phyloP scores from a whole-genome alignment of 345 rosid species.

The Linum lewisii region DNA sequence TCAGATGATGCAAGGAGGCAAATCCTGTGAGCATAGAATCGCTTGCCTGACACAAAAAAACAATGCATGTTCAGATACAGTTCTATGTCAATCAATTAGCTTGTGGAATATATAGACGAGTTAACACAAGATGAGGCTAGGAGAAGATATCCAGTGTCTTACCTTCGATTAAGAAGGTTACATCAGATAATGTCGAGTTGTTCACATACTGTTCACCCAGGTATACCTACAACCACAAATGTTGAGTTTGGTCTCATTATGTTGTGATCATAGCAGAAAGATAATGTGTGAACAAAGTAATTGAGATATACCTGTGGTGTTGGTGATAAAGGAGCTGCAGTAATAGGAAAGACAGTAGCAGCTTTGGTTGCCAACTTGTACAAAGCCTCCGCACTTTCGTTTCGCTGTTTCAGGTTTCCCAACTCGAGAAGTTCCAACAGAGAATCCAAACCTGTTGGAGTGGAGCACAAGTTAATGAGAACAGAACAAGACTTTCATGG shows the following conservation, averaged over 20 bases:
- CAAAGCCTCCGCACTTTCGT: conserved; percentile 44
- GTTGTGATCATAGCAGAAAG: background rate
- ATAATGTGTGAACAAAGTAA: background rate
- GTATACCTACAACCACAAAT: conserved; percentile 33
- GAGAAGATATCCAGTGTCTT: background rate
- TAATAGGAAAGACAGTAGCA: conserved; percentile 34
- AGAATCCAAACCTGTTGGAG: conserved; percentile 39
- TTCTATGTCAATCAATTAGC: too few relatives aligned
- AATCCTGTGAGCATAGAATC: conserved; percentile 61
- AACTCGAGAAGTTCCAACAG: conserved; percentile 50
- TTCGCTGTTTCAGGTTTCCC: conserved; percentile 39
- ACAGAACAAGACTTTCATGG: conserved; percentile 6
- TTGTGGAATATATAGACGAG: too few relatives aligned
- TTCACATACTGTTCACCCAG: conserved; percentile 63
- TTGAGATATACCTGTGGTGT: conserved; percentile 34
- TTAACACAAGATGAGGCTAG: background rate
- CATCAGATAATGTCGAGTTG: conserved; percentile 57
- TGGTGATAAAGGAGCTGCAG: conserved; percentile 62
- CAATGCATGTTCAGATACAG: too few relatives aligned
- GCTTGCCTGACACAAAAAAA: conserved; percentile 32
- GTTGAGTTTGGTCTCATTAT: background rate
- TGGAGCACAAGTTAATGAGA: background rate
- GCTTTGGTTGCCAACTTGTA: conserved; percentile 48
- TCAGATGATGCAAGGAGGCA: conserved; percentile 77
- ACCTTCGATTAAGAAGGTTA: conserved; percentile 67